phyloP scores from a whole-genome alignment of 805 yeast species.

The Saccharomycopsis vini region DNA sequence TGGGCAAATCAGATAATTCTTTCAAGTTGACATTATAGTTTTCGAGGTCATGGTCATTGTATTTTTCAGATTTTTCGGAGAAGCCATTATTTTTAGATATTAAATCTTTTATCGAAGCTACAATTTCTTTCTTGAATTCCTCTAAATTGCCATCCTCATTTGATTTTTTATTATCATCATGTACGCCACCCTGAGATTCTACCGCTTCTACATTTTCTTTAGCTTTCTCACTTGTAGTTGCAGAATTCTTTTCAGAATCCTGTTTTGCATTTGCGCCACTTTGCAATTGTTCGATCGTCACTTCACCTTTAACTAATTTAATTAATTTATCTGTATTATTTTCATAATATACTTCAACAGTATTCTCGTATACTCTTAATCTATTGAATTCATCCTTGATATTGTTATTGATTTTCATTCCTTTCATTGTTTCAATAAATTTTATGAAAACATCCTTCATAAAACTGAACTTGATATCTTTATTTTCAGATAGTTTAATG shows the following conservation, averaged over 20 bases:
- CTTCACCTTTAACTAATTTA: neutral
- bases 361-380: neutral
- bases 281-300: neutral
- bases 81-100: neutral
- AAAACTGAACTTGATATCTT: slow-evolving; percentile 6
- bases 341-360: slow-evolving; percentile 1
- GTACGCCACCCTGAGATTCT: too few relatives aligned
- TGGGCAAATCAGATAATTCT: slow-evolving; percentile 51
- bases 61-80: neutral
- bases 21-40: slow-evolving; percentile 45
- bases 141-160: too few relatives aligned
- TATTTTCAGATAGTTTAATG: slow-evolving; percentile 4
- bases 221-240: too few relatives aligned
- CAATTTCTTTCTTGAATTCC: too few relatives aligned
- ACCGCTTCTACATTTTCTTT: too few relatives aligned
- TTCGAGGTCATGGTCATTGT: slow-evolving; percentile 3
- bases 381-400: slow-evolving; percentile 13
- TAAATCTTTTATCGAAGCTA: too few relatives aligned
- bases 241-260: too few relatives aligned
- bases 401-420: neutral
- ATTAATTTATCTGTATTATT: slow-evolving; percentile 8
- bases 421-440: slow-evolving; percentile 2
- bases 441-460: slow-evolving; percentile 4
- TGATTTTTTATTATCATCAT: too few relatives aligned
- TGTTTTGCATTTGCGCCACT: too few relatives aligned